A percentile compares a stretch with the other conserved stretches of the same genome.
phyloP scores from a whole-genome alignment of 192 early-diverging fungal species.

The Blastocladiella britannica region DNA sequence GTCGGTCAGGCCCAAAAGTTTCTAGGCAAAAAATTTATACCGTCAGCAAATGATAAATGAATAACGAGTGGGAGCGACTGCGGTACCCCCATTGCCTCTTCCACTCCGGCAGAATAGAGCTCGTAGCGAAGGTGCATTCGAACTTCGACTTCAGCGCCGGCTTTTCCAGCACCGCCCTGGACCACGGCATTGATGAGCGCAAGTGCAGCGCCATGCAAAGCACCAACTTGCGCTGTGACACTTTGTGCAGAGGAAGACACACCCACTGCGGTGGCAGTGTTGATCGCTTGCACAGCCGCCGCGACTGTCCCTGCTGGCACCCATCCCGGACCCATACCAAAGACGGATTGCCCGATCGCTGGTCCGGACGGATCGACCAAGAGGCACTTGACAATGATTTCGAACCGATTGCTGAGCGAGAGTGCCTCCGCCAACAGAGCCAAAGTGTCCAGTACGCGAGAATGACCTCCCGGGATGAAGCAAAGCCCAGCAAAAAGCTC shows the following conservation, averaged over 20 bases:
- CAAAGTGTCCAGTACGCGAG: conserved; percentile 23
- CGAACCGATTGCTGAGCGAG: conserved; percentile 18
- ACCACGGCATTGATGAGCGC: conserved; percentile 34
- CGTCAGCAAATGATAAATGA: no score
- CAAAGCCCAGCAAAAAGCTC: conserved; percentile 32
- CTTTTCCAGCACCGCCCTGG: conserved; percentile 23
- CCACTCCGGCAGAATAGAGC: conserved; percentile 7
- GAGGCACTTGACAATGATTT: conserved; percentile 13
- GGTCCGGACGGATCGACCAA: conserved; percentile 4
- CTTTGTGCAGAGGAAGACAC: no score
- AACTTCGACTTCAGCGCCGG: conserved; percentile 14
- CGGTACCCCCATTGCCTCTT: not conserved
- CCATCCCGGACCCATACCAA: no score
- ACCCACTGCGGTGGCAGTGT: no score
- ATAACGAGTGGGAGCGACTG: no score
- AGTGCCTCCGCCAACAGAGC: conserved; percentile 14
- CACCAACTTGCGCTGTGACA: not conserved
- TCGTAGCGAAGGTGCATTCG: conserved; percentile 30
- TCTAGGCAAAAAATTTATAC: no score
- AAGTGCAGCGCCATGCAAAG: conserved; percentile 19
- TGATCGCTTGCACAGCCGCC: no score
- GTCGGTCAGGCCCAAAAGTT: no score
- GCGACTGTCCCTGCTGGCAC: no score
- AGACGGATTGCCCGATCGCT: no score
- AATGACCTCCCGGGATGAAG: conserved; percentile 28